Percentiles rank a stretch among this genome's conserved stretches.
phyloP scores from a whole-genome alignment of 2,329 filamentous ascomycete genomes.

The Dothistroma septosporum region DNA sequence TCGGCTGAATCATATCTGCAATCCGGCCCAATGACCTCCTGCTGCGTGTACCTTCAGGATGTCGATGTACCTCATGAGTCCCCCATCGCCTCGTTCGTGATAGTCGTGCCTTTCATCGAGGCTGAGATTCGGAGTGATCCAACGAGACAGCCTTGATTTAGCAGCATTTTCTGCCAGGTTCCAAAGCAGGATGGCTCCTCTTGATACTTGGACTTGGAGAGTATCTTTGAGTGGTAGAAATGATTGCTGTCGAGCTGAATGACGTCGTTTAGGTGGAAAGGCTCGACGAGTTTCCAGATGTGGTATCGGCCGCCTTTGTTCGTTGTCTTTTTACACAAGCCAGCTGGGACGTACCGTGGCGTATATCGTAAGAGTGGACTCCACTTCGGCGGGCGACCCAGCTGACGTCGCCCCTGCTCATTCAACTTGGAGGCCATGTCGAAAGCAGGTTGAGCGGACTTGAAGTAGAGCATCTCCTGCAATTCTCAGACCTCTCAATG shows the following conservation, averaged over 20 bases:
- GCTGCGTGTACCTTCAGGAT: not conserved
- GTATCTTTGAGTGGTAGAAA: not conserved
- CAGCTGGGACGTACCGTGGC: too few relatives aligned
- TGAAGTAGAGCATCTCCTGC: constrained; percentile 11
- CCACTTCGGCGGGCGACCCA: too few relatives aligned
- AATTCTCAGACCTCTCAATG: constrained; percentile 6
- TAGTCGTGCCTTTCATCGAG: too few relatives aligned
- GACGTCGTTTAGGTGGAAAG: not conserved
- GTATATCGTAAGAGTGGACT: too few relatives aligned
- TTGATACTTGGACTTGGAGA: not conserved
- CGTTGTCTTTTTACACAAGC: too few relatives aligned
- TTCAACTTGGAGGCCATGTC: not conserved
- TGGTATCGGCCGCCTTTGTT: too few relatives aligned
- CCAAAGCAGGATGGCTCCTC: not conserved
- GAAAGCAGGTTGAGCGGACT: not conserved
- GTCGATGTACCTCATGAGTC: not conserved
- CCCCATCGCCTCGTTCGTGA: too few relatives aligned
- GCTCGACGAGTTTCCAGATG: too few relatives aligned
- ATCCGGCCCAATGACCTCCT: not conserved
- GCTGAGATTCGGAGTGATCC: too few relatives aligned
- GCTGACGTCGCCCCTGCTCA: not conserved
- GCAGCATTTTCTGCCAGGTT: not conserved
- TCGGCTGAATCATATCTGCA: not conserved
- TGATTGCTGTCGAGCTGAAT: not conserved
- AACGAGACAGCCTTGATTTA: not conserved